Base-by-base conservation (phyloP, 2,329 filamentous ascomycete species). In the Gnomoniopsis sp. region DNA sequence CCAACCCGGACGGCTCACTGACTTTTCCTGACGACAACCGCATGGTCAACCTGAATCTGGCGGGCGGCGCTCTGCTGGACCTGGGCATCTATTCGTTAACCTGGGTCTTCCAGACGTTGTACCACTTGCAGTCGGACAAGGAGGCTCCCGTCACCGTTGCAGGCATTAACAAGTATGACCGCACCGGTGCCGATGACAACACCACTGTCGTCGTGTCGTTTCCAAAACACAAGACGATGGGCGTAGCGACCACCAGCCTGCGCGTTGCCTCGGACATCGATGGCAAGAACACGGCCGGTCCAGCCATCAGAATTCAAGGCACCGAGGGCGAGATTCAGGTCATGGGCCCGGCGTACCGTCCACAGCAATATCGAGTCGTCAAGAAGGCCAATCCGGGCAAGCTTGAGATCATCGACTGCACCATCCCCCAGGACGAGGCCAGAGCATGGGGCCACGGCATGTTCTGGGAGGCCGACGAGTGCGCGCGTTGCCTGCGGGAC, bases 101-200 rank as follows among this genome's bases (percentile, higher is more conserved):
- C 34, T 96, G 92, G 92, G 83, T 95, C 52, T 96, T 93, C 81
- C 91, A 96, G 75, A 88, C 88, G 48, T 81, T 96, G 30, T 96
- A 96, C 75, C 90, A 92, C 72, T 85, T 89, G 3, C 88, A 93
- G 68, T 81, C 87, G 2, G 79, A 86, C 64, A 80, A 82, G 23
- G 83, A 90, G 71, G 69, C 82, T 1, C 92, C 92, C 6, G 80
- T 77, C 48, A 86, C 95, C 3, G 75, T 86, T 11, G 82, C 87
- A 1, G 84, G 89, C 54, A 85, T 92, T 66, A 85, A 85, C 69
- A 88, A 89, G 69, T 91, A 91, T 73, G 71, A 76, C 30, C 78
- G 78, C 61, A 91, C 89, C 1, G 89, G 89, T 17, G 86, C 85
- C 23, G 91, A 96, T 70, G 89, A 93, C 74, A 82, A 82, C 64